A percentile compares a stretch with the other conserved stretches of the same genome.
Evolutionary conservation across 208 protist genomes (phyloP).

Genomic region (Leishmania mexicana): DNA sequence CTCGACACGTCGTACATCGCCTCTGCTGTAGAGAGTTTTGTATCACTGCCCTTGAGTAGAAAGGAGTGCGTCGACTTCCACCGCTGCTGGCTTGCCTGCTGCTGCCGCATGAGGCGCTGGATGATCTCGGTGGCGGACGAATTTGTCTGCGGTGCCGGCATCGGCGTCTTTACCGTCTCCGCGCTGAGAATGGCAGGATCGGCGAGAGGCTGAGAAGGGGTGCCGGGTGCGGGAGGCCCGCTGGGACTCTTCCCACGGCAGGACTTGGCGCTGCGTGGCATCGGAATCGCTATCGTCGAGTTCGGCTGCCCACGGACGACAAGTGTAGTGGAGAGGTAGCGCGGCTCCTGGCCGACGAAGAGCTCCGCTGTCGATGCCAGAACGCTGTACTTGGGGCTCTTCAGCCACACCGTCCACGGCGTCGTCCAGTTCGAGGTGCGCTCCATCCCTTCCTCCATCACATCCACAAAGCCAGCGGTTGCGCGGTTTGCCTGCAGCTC

Average conservation of each 20-base stretch:
- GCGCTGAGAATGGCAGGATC: constrained; percentile 84
- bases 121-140: constrained; percentile 30
- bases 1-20: constrained; percentile 60
- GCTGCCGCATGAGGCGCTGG: constrained; percentile 42
- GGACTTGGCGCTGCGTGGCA: constrained; percentile 81
- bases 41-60: constrained; percentile 70
- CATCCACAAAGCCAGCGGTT: constrained; percentile 62
- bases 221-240: constrained; percentile 25
- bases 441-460: constrained; percentile 69
- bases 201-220: constrained; percentile 42
- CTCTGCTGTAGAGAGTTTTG: constrained; percentile 64
- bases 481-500: constrained; percentile 50
- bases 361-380: constrained; percentile 41
- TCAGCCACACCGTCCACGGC: constrained; percentile 75
- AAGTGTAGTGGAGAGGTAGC: constrained; percentile 41
- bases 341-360: constrained; percentile 42
- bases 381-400: constrained; percentile 62
- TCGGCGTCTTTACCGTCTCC: constrained; percentile 50
- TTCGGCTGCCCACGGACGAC: constrained; percentile 36
- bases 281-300: constrained; percentile 76
- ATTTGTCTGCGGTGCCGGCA: constrained; percentile 28
- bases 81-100: constrained; percentile 33
- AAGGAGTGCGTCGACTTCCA: constrained; percentile 68
- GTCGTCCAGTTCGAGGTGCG: constrained; percentile 30
- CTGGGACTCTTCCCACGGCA: constrained; percentile 60